phyloP scores from a whole-genome alignment of 495 filamentous ascomycete genomes.

The Podospora pseudoanserina region DNA sequence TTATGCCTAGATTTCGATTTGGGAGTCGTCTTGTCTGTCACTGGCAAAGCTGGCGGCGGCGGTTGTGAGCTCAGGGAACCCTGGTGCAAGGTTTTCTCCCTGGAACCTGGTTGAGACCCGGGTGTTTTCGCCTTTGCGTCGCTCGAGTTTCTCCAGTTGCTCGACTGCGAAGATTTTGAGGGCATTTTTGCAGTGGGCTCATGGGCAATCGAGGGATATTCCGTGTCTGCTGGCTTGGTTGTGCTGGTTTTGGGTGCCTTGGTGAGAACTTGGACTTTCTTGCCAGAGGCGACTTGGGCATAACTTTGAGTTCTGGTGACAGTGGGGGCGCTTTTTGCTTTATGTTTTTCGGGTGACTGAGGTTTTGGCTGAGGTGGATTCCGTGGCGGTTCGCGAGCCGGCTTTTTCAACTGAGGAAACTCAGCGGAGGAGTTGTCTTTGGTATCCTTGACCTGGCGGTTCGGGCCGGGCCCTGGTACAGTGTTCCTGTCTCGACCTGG shows the following conservation, averaged over 20 bases:
- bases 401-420: neutral
- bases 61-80: constrained; percentile 2
- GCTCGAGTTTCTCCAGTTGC: neutral
- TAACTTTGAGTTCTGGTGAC: constrained; percentile 2
- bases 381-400: neutral
- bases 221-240: neutral
- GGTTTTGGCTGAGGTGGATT: neutral
- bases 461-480: neutral
- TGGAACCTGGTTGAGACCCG: constrained; percentile 5
- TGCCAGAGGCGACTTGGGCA: constrained; percentile 9
- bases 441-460: neutral
- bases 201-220: constrained; percentile 1
- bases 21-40: neutral
- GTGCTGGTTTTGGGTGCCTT: neutral
- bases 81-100: neutral
- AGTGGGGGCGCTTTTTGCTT: neutral
- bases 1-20: neutral
- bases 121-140: constrained; percentile 1
- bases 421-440: constrained; percentile 3
- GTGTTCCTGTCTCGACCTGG: neutral
- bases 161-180: neutral
- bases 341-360: neutral
- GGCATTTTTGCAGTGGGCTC: neutral
- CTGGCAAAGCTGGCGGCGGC: neutral
- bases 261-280: neutral